Base-by-base conservation (phyloP, 179 eudicot genomes). In the Spergularia azorica region DNA sequence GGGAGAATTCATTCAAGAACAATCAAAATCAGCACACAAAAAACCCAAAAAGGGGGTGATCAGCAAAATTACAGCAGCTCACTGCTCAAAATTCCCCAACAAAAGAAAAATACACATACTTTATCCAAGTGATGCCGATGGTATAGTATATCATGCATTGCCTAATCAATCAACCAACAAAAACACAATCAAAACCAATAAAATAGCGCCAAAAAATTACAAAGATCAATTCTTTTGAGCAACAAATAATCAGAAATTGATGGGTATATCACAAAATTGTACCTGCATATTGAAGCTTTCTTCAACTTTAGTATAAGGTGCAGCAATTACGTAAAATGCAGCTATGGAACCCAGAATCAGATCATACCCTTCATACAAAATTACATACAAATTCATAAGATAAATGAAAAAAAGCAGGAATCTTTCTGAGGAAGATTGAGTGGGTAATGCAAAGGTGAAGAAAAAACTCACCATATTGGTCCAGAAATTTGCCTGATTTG, bases 271-370 rank as follows among this genome's bases (percentile, higher is more conserved):
- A 15, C 48, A 32, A 46, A 20, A 46, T 1, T 50, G 46, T 61
- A 95, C 97, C 98, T 95, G 99, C 83, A 94, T 85, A 79, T 95
- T 95, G 81, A 95, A 95, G 87, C 99, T 93, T 74, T 95, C 99
- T 90, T 95, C 99, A 46, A 95, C 99, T 82, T 95, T 95, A 12
- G 99, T 95, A 76, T 87, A 95, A n/a, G 99, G 99, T n/a, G 83
- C 89, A 78, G 90, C 79, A 76, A 95, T 81, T 5, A 95, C 93
- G 77, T 94, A 95, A 70, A 95, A 90, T 67, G 96, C 91, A 83
- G 98, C 96, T 57, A 95, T 78, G 71, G 87, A 80, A 55, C 98
- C 97, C 87, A 93, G 77, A 81, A 93, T 77, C 77, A 94, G 54
- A 83, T 95, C 99, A 77, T 90, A 95, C 69, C 97, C 99, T 95